A percentile compares a stretch with the other conserved stretches of the same genome.
These are phyloP conservation scores for Amaranthus hypochondriacus DNA, from an alignment of 148 eudicot genomes.

Conservation along the genomic window DNA sequence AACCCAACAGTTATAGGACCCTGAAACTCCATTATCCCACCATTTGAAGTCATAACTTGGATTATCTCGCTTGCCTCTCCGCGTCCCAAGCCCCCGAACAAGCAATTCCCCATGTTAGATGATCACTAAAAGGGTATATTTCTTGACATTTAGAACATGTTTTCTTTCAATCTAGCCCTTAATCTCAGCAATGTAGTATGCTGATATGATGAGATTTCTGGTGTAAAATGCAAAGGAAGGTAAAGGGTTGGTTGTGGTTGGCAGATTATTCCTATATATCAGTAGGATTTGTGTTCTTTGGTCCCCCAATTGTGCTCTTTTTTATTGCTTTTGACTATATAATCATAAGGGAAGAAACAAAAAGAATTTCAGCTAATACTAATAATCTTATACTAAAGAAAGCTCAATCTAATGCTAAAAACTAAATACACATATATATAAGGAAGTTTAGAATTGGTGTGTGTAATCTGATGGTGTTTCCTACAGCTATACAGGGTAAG, in stretches of 20 bases:
- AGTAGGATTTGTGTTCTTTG: not conserved
- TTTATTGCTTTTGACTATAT: constrained; percentile 16
- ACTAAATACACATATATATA: not conserved
- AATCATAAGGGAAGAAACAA: constrained; percentile 6
- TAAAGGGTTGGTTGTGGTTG: constrained; percentile 10
- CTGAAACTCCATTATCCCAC: constrained; percentile 83
- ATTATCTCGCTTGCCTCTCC: constrained; percentile 32
- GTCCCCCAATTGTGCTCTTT: constrained; percentile 9
- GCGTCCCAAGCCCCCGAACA: constrained; percentile 44
- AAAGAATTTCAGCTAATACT: constrained; percentile 9
- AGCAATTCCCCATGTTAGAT: constrained; percentile 65
- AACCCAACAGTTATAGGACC: constrained; percentile 54
- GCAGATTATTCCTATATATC: constrained; percentile 11
- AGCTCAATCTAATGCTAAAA: not conserved
- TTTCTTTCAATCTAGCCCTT: not conserved
- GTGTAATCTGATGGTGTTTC: not conserved
- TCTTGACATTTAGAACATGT: not conserved
- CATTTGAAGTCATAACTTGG: constrained; percentile 59
- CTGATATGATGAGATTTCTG: not conserved
- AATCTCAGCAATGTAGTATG: not conserved
- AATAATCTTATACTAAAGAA: not conserved
- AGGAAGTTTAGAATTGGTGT: too few species aligned
- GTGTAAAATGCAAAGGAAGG: not conserved
- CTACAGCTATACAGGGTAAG: not conserved
- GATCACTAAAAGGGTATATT: not conserved